A percentile compares a stretch with the other conserved stretches of the same genome.
Conservation (phyloP, 139 green algal genomes). For the Closterium sp. region DNA sequence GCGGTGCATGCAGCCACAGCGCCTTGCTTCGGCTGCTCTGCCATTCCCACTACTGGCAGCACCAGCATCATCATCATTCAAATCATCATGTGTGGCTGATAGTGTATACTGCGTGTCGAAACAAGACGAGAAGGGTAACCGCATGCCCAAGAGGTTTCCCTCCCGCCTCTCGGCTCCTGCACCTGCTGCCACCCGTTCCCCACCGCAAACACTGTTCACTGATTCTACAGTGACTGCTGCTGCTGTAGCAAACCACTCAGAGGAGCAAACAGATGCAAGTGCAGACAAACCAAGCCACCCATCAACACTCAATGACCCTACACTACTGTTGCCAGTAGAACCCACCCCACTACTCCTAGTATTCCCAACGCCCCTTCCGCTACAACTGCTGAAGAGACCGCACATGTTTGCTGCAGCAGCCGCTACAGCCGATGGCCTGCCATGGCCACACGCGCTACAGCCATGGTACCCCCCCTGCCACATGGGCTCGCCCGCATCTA, state of each 20-base stretch:
- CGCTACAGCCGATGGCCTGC: background rate
- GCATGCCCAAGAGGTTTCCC: background rate
- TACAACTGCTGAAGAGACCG: background rate
- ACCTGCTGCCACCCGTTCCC: background rate
- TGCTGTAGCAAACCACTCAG: background rate
- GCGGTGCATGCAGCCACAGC: background rate
- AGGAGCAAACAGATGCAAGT: background rate
- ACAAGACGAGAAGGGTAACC: background rate
- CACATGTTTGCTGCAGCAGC: background rate
- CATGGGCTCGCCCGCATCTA: background rate
- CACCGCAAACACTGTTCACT: background rate
- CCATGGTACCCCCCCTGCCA: background rate
- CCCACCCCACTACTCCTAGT: background rate
- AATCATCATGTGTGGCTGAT: background rate
- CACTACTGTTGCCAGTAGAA: background rate
- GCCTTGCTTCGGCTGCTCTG: background rate
- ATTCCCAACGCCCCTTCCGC: background rate
- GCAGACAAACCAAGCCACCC: background rate
- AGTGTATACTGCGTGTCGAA: background rate
- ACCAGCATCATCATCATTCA: background rate
- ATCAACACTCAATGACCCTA: background rate
- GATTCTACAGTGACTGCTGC: background rate
- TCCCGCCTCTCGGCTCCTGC: background rate
- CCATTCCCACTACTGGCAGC: background rate
- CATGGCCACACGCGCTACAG: background rate